These are phyloP conservation scores for Heimioporus punctisporus DNA, from an alignment of 1,284 basidiomycete genomes.

Conservation along the genomic window DNA sequence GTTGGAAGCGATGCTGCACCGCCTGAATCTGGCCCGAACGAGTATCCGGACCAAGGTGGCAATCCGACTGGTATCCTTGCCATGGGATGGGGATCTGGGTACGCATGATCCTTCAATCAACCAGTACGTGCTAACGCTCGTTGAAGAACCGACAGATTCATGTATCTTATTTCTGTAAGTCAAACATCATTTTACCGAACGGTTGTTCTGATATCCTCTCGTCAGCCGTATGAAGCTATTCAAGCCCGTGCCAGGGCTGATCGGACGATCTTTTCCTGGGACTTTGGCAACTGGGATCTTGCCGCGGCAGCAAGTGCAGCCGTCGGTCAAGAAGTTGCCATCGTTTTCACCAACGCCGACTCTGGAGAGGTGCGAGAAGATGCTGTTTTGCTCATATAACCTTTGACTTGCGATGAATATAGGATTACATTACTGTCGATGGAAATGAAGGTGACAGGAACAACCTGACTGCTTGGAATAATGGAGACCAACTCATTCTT, in stretches of 20 bases:
- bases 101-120: constrained; percentile 2
- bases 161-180: constrained; percentile 40
- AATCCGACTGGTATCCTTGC: constrained; percentile 59
- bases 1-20: constrained; percentile 60
- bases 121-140: background rate
- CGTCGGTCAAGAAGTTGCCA: constrained; percentile 30
- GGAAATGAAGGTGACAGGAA: constrained; percentile 47
- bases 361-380: constrained; percentile 36
- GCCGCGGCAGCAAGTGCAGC: constrained; percentile 27
- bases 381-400: background rate
- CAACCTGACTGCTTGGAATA: constrained; percentile 60
- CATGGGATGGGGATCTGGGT: constrained; percentile 68
- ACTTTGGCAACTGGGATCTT: constrained; percentile 38
- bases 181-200: background rate
- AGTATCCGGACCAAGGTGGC: constrained; percentile 48
- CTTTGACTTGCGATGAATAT: constrained; percentile 1
- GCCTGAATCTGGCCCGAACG: constrained; percentile 56
- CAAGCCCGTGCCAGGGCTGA: constrained; percentile 33
- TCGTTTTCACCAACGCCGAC: constrained; percentile 43
- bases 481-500: constrained; percentile 48
- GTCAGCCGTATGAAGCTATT: constrained; percentile 43
- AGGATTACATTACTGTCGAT: constrained; percentile 56
- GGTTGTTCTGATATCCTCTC: background rate
- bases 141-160: constrained; percentile 38
- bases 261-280: constrained; percentile 37